Percentiles rank a stretch among this genome's conserved stretches.
These are phyloP conservation scores for Paramecium octaurelia DNA, from an alignment of 73 alveolate species.

Conservation along the genomic window DNA sequence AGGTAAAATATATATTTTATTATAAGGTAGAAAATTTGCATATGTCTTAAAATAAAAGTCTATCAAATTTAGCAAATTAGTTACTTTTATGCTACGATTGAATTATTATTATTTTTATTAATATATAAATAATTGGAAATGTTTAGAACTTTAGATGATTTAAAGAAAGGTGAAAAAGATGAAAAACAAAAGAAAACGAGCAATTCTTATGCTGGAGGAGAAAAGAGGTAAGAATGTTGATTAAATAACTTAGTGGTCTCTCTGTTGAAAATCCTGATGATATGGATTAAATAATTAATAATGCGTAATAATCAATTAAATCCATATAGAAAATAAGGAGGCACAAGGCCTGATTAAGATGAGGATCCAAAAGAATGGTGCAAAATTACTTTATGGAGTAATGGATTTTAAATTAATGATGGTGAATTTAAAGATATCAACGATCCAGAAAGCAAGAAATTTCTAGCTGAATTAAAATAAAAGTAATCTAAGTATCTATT, in stretches of 20 bases:
- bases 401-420: slow-evolving; percentile 80
- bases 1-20: neutral
- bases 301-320: slow-evolving; percentile 63
- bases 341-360: neutral
- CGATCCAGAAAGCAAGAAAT: slow-evolving; percentile 69
- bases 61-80: neutral
- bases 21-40: neutral
- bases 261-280: slow-evolving; percentile 78
- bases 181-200: slow-evolving; percentile 51
- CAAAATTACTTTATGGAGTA: slow-evolving; percentile 69
- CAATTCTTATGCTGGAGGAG: slow-evolving; percentile 84
- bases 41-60: neutral
- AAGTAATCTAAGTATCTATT: slow-evolving; percentile 23
- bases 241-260: slow-evolving; percentile 61
- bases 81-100: neutral
- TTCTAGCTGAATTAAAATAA: slow-evolving; percentile 71
- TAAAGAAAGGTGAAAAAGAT: slow-evolving; percentile 46
- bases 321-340: slow-evolving; percentile 28
- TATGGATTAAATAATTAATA: slow-evolving; percentile 58
- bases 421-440: slow-evolving; percentile 79
- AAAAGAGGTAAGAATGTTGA: slow-evolving; percentile 45
- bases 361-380: slow-evolving; percentile 54
- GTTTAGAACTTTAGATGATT: slow-evolving; percentile 61
- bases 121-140: neutral
- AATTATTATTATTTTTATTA: neutral